phyloP scores from a whole-genome alignment of 2,329 filamentous ascomycete species.

The Blumeriella jaapii region DNA sequence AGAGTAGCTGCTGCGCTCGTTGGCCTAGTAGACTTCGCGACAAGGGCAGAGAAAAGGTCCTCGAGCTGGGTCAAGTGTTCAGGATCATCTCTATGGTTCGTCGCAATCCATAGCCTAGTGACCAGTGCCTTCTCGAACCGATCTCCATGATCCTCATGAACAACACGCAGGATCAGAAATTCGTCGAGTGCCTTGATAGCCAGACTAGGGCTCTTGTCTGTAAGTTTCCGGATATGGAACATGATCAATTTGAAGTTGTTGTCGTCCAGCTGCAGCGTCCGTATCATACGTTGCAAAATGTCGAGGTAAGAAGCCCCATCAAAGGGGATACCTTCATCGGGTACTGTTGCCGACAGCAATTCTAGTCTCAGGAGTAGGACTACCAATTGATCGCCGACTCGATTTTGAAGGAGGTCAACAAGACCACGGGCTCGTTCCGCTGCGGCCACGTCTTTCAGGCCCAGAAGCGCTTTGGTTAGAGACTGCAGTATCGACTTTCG shows the following conservation, averaged over 20 bases:
- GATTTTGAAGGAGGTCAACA: slow-evolving; percentile 48
- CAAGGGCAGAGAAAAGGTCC: slow-evolving; percentile 35
- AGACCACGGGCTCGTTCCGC: slow-evolving; percentile 43
- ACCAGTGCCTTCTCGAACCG: slow-evolving; percentile 63
- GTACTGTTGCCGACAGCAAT: slow-evolving; percentile 40
- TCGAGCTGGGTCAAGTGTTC: slow-evolving; percentile 30
- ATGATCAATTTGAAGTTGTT: slow-evolving; percentile 54
- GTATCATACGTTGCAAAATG: slow-evolving; percentile 51
- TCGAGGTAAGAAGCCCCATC: slow-evolving; percentile 37
- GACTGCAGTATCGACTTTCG: slow-evolving; percentile 55
- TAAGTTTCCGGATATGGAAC: slow-evolving; percentile 55
- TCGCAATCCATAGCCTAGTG: slow-evolving; percentile 54
- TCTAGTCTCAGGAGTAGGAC: slow-evolving; percentile 60
- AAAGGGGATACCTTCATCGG: slow-evolving; percentile 31
- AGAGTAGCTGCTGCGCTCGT: slow-evolving; percentile 51
- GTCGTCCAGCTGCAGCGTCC: slow-evolving; percentile 46
- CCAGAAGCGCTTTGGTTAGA: slow-evolving; percentile 44
- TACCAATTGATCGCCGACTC: slow-evolving; percentile 51
- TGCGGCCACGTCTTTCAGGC: slow-evolving; percentile 33
- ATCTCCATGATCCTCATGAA: slow-evolving; percentile 35
- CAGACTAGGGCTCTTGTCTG: slow-evolving; percentile 38
- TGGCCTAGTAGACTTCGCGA: slow-evolving; percentile 32
- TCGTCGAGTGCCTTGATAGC: slow-evolving; percentile 46
- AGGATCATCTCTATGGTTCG: slow-evolving; percentile 31
- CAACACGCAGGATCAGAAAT: slow-evolving; percentile 47